phyloP scores from a whole-genome alignment of 129 eudicot genomes.

The Artemisia annua region DNA sequence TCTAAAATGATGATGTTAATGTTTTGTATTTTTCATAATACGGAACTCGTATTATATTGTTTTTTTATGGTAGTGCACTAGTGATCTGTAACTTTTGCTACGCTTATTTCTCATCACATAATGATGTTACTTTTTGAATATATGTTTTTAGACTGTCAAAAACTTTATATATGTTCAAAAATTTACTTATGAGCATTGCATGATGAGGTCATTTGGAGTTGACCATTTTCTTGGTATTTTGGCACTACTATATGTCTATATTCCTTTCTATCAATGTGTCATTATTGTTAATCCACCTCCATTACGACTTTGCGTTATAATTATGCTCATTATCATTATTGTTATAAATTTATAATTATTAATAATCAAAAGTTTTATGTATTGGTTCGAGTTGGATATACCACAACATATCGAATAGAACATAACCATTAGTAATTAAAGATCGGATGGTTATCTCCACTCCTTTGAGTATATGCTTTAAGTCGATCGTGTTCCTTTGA shows the following conservation, averaged over 20 bases:
- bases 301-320: slow-evolving; percentile 5
- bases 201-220: not conserved
- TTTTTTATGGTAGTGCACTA: not conserved
- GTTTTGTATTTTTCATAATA: not conserved
- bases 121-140: not conserved
- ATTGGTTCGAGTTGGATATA: slow-evolving; percentile 5
- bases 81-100: not conserved
- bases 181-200: not conserved
- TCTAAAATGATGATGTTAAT: no score
- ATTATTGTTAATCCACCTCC: slow-evolving; percentile 6
- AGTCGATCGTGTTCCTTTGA: no score
- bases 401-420: slow-evolving; percentile 16
- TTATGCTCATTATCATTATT: not conserved
- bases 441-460: slow-evolving; percentile 9
- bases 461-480: not conserved
- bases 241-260: not conserved
- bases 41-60: not conserved
- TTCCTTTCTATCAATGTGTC: slow-evolving; percentile 1
- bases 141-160: not conserved
- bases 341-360: no score
- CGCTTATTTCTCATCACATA: not conserved
- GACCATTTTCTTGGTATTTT: not conserved
- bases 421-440: not conserved
- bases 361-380: not conserved
- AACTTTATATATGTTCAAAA: not conserved